phyloP scores from a whole-genome alignment of 2,329 filamentous ascomycete genomes.

The Calonectria crousiana region DNA sequence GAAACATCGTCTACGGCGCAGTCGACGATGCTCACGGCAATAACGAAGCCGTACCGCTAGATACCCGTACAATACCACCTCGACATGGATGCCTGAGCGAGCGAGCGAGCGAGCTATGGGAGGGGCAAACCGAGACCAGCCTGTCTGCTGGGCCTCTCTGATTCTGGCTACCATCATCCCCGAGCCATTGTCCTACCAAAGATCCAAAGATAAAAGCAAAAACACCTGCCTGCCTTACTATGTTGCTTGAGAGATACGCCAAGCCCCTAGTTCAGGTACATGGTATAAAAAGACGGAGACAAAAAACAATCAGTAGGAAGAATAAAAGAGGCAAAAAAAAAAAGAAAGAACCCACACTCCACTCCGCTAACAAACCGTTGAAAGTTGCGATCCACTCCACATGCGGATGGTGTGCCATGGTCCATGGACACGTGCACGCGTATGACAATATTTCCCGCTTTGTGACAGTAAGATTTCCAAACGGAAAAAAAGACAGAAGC shows the following conservation, averaged over 20 bases:
- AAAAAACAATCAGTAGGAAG: not conserved
- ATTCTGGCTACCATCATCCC: not conserved
- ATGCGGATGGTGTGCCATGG: not conserved
- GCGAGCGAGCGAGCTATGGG: not conserved
- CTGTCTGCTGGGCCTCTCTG: not conserved
- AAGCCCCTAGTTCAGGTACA: not conserved
- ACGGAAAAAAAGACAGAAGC: not conserved
- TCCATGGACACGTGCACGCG: not conserved
- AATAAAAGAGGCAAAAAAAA: not conserved
- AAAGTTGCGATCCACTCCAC: not conserved
- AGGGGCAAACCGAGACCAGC: not conserved
- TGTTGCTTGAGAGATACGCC: not conserved
- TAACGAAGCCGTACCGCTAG: not conserved
- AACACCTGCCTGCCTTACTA: not conserved
- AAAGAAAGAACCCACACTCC: not conserved
- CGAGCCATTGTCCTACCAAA: not conserved
- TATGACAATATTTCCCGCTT: not conserved
- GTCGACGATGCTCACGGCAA: conserved; percentile 5
- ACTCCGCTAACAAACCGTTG: conserved; percentile 5
- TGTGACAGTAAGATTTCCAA: not conserved
- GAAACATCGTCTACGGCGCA: not conserved
- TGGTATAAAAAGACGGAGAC: not conserved
- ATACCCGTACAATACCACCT: conserved; percentile 6
- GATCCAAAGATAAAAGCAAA: not conserved
- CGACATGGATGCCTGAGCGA: not conserved